Evolutionary conservation across 2,329 filamentous ascomycete species (phyloP), one percentile per base, ranked within the genome.

Genomic region (Magnaporthiopsis poae): DNA sequence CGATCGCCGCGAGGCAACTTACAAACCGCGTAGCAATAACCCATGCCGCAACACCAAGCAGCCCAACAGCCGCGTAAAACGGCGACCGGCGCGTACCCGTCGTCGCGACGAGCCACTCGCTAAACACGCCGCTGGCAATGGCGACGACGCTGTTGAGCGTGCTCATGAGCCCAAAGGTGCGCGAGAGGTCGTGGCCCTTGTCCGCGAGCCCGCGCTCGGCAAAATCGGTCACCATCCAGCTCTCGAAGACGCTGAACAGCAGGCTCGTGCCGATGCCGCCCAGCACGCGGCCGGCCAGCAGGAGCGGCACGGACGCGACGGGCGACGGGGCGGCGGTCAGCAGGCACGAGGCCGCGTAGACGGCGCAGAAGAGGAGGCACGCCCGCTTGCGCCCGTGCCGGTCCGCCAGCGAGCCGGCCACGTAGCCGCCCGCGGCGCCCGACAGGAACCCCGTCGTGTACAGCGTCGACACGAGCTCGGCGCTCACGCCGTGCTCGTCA

Each of bases 191-290:
- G 27, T 74, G 73, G 3, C 78, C 80, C 29, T 72, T 74, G 13
- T 77, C 74, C n/a, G 60, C 68, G 15, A 64, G 71, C 59, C 77
- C 74, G 60, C 79, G 75, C 66, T 75, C 75, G 68, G 82, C 79
- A 68, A 81, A 84, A 69, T 85, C 83, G 3, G 82, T 80, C 35
- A 87, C 80, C 77, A 87, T 83, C 84, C 85, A 88, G 70, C 82
- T 84, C 73, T 88, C 84, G 69, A 87, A 86, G 5, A 81, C 82
- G 61, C 80, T 84, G 76, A 84, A 87, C 36, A 87, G 77, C 60
- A 87, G 73, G 33, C 83, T 85, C 46, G 84, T 83, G 35, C 80
- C 81, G 62, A 87, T 68, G 0, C 85, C 85, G 29, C 83, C 84
- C 4, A 86, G 77, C 0, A 83, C 73, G 63, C 85, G 78, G 15